phyloP scores from a whole-genome alignment of 73 alveolate species.

The Halteria grandinella region DNA sequence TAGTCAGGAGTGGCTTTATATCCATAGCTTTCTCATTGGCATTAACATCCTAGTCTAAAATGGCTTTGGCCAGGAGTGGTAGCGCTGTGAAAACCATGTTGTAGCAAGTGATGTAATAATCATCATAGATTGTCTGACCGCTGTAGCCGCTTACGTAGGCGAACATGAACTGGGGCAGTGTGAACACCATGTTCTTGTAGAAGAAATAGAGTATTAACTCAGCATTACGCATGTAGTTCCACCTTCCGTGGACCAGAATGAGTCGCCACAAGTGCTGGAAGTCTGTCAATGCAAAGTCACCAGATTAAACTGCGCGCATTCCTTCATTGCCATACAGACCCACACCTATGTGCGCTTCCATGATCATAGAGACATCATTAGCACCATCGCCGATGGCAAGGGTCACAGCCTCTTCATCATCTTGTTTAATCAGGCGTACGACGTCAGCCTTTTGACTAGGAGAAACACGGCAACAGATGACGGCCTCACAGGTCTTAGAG shows the following conservation, averaged over 20 bases:
- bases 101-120: constrained; percentile 90
- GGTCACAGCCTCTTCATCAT: constrained; percentile 76
- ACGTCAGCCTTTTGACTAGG: constrained; percentile 95
- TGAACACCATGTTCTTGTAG: constrained; percentile 93
- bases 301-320: constrained; percentile 95
- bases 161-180: constrained; percentile 83
- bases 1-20: constrained; percentile 46
- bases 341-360: constrained; percentile 98
- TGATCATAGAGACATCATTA: constrained; percentile 98
- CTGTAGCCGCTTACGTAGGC: constrained; percentile 75
- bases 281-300: constrained; percentile 96
- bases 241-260: constrained; percentile 94
- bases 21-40: constrained; percentile 61
- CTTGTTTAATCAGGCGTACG: constrained; percentile 83
- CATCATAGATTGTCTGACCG: constrained; percentile 69
- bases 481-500: constrained; percentile 88
- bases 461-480: constrained; percentile 94
- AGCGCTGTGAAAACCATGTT: constrained; percentile 95
- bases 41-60: constrained; percentile 91
- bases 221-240: constrained; percentile 85
- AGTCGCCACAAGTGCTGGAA: constrained; percentile 91
- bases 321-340: constrained; percentile 99
- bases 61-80: constrained; percentile 89
- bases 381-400: constrained; percentile 99
- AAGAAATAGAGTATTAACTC: constrained; percentile 94